Evolutionary conservation across 495 filamentous ascomycete species (phyloP).

Genomic region (Penicillium arizonense): DNA sequence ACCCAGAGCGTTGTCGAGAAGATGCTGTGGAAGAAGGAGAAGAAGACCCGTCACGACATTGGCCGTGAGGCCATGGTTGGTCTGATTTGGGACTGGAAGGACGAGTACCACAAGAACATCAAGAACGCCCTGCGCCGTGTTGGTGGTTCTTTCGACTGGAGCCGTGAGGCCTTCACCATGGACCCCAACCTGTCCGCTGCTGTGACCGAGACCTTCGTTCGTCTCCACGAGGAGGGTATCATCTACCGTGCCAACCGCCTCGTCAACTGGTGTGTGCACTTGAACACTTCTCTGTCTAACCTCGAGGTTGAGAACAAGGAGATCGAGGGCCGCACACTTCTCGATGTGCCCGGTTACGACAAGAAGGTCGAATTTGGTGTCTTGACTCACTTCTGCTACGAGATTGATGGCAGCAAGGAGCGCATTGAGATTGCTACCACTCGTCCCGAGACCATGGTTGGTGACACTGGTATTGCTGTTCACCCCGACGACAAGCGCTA

Average conservation of each 20-base stretch:
- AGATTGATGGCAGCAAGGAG: conserved; percentile 61
- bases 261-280: conserved; percentile 73
- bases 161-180: conserved; percentile 73
- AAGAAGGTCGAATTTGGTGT: conserved; percentile 74
- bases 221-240: conserved; percentile 69
- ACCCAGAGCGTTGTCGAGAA: conserved; percentile 79
- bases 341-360: conserved; percentile 63
- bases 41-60: conserved; percentile 65
- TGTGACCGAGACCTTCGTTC: conserved; percentile 70
- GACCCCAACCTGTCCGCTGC: conserved; percentile 63
- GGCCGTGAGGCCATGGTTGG: conserved; percentile 60
- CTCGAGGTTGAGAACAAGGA: conserved; percentile 78
- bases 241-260: conserved; percentile 76
- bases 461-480: conserved; percentile 75
- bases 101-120: conserved; percentile 65
- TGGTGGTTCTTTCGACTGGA: conserved; percentile 64
- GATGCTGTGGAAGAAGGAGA: conserved; percentile 65
- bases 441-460: conserved; percentile 78
- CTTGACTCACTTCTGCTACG: conserved; percentile 68
- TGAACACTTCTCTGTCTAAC: conserved; percentile 75
- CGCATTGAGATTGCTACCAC: conserved; percentile 77
- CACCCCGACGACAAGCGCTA: conserved; percentile 67
- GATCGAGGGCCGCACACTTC: conserved; percentile 60
- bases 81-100: conserved; percentile 67
- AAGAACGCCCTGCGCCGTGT: conserved; percentile 55